Conservation (phyloP, 2,329 filamentous ascomycete species). For the Stachybotrys echinatus region DNA sequence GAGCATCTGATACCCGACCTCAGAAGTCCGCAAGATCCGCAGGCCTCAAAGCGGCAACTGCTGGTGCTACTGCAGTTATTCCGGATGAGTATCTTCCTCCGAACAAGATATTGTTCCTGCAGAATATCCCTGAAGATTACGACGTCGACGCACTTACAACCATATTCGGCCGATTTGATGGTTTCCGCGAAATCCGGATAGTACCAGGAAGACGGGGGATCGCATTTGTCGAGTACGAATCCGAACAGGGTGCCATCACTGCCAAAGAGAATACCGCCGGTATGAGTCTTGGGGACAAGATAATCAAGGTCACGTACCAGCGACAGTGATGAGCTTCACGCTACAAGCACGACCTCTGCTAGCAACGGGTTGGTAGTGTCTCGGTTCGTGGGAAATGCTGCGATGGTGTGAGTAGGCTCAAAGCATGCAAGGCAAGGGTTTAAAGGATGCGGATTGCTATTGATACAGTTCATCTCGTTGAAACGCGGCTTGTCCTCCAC, state of each 20-base stretch:
- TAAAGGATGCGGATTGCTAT: background rate
- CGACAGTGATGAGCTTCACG: constrained; percentile 54
- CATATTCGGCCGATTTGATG: constrained; percentile 86
- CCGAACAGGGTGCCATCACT: constrained; percentile 80
- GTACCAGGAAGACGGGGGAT: constrained; percentile 84
- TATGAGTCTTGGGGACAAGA: constrained; percentile 70
- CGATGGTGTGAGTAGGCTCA: background rate
- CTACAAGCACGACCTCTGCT: no score
- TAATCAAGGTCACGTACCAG: constrained; percentile 95
- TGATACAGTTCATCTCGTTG: background rate
- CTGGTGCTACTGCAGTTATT: constrained; percentile 64
- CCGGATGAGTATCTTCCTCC: constrained; percentile 98
- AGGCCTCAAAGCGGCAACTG: constrained; percentile 72
- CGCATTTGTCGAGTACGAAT: constrained; percentile 95
- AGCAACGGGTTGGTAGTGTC: background rate
- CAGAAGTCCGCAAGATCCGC: constrained; percentile 55
- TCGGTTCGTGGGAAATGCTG: background rate
- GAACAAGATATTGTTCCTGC: constrained; percentile 93
- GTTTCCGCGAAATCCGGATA: constrained; percentile 86
- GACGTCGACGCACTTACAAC: constrained; percentile 72
- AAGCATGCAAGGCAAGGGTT: background rate
- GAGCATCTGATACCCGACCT: constrained; percentile 48
- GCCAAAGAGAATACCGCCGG: constrained; percentile 92
- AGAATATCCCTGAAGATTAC: constrained; percentile 84
- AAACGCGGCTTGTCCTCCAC: background rate